Percentiles rank a stretch among this genome's conserved stretches.
Evolutionary conservation across 2,329 filamentous ascomycete genomes (phyloP).

Genomic region (Raffaelea albimanens): DNA sequence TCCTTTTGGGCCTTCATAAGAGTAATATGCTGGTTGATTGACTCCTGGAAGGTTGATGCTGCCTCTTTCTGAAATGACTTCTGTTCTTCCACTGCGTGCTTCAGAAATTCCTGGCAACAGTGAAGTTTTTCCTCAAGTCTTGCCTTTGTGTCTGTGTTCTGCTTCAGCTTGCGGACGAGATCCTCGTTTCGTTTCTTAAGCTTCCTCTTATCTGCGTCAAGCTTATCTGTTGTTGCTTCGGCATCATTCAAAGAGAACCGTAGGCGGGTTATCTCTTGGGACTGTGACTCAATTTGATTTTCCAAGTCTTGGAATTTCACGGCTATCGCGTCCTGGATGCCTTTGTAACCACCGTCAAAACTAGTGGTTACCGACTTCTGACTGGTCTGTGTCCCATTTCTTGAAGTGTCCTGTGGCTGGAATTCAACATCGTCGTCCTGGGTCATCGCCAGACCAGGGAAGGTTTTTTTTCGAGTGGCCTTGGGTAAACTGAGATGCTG

Average conservation of each 20-base stretch:
- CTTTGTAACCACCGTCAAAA: not conserved
- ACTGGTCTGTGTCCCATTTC: not conserved
- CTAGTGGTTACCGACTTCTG: not conserved
- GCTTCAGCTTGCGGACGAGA: conserved; percentile 18
- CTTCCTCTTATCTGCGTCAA: conserved; percentile 9
- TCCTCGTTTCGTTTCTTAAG: conserved; percentile 7
- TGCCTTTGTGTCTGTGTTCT: conserved; percentile 17
- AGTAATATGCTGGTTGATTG: conserved; percentile 16
- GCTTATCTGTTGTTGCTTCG: not conserved
- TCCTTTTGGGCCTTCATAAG: conserved; percentile 20
- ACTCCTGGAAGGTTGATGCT: not conserved
- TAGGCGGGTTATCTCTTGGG: conserved; percentile 8
- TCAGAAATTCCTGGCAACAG: conserved; percentile 28
- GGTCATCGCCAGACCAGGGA: not conserved
- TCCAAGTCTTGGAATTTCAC: conserved; percentile 8
- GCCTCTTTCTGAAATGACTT: conserved; percentile 25
- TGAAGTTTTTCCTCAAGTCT: conserved; percentile 26
- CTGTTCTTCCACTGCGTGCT: conserved; percentile 36
- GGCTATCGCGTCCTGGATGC: conserved; percentile 7
- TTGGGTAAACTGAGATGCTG: too few species aligned
- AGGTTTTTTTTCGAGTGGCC: not conserved
- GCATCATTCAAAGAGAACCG: conserved; percentile 9
- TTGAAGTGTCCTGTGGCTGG: not conserved
- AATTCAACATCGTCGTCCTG: not conserved
- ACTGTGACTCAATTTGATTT: conserved; percentile 1